Conservation (phyloP, 2,329 filamentous ascomycete genomes). For the Botryosphaeria dothidea region DNA sequence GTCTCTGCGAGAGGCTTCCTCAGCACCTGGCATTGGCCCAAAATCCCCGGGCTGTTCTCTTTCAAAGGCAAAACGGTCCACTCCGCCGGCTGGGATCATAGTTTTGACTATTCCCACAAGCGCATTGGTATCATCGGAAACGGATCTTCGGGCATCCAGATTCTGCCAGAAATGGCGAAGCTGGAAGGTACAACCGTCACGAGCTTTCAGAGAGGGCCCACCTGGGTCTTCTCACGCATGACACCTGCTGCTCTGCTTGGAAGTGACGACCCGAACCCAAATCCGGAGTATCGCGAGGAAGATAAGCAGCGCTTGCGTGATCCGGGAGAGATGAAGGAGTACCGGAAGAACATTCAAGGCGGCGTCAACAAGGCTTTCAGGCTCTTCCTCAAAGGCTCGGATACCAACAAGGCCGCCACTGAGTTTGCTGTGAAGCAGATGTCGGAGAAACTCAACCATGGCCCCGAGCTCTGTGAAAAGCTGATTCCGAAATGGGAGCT, state of each 20-base stretch:
- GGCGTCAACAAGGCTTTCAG: conserved; percentile 25
- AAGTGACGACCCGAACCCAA: conserved; percentile 36
- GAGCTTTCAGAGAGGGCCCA: conserved; percentile 54
- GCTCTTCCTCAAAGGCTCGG: conserved; percentile 42
- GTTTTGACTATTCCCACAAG: conserved; percentile 38
- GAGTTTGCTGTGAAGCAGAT: conserved; percentile 45
- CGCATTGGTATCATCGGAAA: background rate
- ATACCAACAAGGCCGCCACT: conserved; percentile 39
- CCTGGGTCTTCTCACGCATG: conserved; percentile 53
- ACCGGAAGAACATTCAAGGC: conserved; percentile 48
- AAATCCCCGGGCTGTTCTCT: conserved; percentile 19
- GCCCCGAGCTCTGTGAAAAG: conserved; percentile 29
- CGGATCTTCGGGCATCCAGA: background rate
- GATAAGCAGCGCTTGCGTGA: conserved; percentile 46
- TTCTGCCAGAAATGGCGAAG: conserved; percentile 24
- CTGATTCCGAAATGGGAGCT: conserved; percentile 48
- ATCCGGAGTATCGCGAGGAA: conserved; percentile 40
- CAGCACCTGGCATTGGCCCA: conserved; percentile 30
- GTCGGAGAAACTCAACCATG: conserved; percentile 47
- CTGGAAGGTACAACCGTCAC: conserved; percentile 48
- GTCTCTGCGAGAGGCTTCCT: conserved; percentile 25
- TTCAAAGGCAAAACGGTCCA: conserved; percentile 30
- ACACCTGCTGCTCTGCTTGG: conserved; percentile 49
- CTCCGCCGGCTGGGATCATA: conserved; percentile 30
- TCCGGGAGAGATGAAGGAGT: conserved; percentile 42